phyloP scores from a whole-genome alignment of 1,139 yeast genomes.

The Yamadazyma sp. region DNA sequence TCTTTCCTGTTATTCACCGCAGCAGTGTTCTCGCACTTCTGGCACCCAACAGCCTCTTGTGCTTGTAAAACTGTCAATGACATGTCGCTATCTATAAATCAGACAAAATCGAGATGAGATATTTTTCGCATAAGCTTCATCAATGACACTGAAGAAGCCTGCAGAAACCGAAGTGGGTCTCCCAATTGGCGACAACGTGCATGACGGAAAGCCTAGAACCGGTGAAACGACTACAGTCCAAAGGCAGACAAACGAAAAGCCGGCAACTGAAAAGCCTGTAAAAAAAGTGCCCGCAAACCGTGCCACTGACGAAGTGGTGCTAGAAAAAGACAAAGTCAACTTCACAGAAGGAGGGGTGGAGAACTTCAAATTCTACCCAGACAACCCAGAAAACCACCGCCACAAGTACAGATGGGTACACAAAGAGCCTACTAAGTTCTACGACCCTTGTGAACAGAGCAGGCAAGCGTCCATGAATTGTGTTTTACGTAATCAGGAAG shows the following conservation, averaged over 20 bases:
- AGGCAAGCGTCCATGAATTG: slow-evolving; percentile 85
- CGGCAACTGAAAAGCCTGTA: too few species aligned
- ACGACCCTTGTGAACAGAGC: slow-evolving; percentile 91
- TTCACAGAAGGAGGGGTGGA: slow-evolving; percentile 56
- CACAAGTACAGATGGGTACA: slow-evolving; percentile 60
- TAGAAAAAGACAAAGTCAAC: slow-evolving; percentile 51
- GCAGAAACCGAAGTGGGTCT: too few species aligned
- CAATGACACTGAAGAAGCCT: too few species aligned
- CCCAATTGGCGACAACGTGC: too few species aligned
- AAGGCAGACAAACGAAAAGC: too few species aligned
- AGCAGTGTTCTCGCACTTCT: slow-evolving; percentile 57
- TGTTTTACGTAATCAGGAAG: slow-evolving; percentile 72
- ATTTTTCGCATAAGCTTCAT: too few species aligned
- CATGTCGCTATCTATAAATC: slow-evolving; percentile 2
- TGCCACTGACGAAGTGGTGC: slow-evolving; percentile 30
- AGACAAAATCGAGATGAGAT: slow-evolving; percentile 8
- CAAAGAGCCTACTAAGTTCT: slow-evolving; percentile 80
- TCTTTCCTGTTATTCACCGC: slow-evolving; percentile 65
- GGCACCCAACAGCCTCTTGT: slow-evolving; percentile 20
- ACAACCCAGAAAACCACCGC: slow-evolving; percentile 62
- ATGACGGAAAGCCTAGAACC: too few species aligned
- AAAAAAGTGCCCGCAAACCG: background rate
- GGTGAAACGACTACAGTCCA: too few species aligned
- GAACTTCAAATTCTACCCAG: slow-evolving; percentile 77
- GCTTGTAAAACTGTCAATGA: slow-evolving; percentile 6